Evolutionary conservation across 2,329 filamentous ascomycete species (phyloP).

Genomic region (Zymoseptoria tritici): DNA sequence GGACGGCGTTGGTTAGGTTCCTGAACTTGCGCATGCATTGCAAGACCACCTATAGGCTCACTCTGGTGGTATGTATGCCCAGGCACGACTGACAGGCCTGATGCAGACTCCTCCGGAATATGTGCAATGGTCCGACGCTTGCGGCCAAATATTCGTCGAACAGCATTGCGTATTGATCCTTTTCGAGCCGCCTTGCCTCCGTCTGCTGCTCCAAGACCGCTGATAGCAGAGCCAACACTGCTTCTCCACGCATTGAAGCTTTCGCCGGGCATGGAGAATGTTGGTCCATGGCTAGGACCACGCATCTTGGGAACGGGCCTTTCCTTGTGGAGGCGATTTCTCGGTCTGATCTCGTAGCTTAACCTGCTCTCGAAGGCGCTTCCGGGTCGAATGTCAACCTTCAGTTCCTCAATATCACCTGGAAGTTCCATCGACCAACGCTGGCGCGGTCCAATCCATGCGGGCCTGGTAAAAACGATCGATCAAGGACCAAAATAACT

Average conservation of each 20-base stretch:
- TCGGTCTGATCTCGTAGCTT: slow-evolving; percentile 13
- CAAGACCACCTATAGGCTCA: slow-evolving; percentile 15
- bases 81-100: slow-evolving; percentile 3
- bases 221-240: slow-evolving; percentile 2
- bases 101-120: slow-evolving; percentile 4
- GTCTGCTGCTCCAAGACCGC: slow-evolving; percentile 11
- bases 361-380: slow-evolving; percentile 8
- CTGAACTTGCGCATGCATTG: slow-evolving; percentile 5
- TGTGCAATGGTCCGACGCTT: background rate
- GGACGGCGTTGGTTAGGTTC: background rate
- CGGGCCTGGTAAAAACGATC: slow-evolving; percentile 8
- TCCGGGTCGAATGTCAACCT: slow-evolving; percentile 6
- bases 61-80: slow-evolving; percentile 29
- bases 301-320: slow-evolving; percentile 16
- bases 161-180: slow-evolving; percentile 30
- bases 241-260: slow-evolving; percentile 1
- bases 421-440: slow-evolving; percentile 19
- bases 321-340: slow-evolving; percentile 19
- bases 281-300: slow-evolving; percentile 15
- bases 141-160: slow-evolving; percentile 30
- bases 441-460: slow-evolving; percentile 17
- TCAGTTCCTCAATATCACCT: slow-evolving; percentile 14
- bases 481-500: background rate
- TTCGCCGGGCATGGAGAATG: slow-evolving; percentile 7
- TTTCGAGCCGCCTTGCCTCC: slow-evolving; percentile 21